A percentile compares a stretch with the other conserved stretches of the same genome.
phyloP scores from a whole-genome alignment of 2,329 filamentous ascomycete genomes.

The Didymella glomerata region DNA sequence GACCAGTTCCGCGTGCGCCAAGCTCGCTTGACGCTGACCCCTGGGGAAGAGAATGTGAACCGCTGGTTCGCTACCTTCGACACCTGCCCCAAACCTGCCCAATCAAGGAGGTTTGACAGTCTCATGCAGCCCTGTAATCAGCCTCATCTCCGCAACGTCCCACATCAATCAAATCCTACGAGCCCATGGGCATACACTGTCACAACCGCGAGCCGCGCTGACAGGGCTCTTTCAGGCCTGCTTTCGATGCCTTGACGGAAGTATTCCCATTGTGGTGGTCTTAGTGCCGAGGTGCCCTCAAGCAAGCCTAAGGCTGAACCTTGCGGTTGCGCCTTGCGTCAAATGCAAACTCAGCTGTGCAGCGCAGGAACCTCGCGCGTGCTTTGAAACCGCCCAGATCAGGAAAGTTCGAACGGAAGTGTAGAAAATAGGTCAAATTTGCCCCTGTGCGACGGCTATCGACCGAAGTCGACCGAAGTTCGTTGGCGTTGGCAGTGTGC shows the following conservation, averaged over 20 bases:
- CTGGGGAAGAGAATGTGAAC: too few species aligned
- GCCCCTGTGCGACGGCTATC: not conserved
- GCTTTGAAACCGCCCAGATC: not conserved
- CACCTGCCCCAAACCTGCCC: not conserved
- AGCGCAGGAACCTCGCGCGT: not conserved
- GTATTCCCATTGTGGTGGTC: not conserved
- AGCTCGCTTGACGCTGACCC: conserved; percentile 13
- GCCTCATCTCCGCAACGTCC: not conserved
- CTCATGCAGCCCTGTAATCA: conserved; percentile 2
- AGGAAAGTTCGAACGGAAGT: not conserved
- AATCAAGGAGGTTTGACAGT: not conserved
- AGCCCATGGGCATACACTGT: not conserved
- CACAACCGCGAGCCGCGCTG: not conserved
- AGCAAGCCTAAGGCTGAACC: not conserved
- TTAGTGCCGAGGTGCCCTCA: not conserved
- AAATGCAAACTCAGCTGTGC: too few species aligned
- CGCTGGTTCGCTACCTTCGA: conserved; percentile 3
- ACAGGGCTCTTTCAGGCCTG: not conserved
- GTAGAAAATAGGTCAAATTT: not conserved
- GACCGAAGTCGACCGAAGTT: not conserved
- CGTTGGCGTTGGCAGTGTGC: not conserved
- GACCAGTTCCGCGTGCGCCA: not conserved
- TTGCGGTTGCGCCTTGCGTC: not conserved
- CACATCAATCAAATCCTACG: not conserved
- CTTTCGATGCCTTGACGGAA: not conserved